A percentile compares a stretch with the other conserved stretches of the same genome.
Evolutionary conservation across 2,329 filamentous ascomycete species (phyloP).

Genomic region (Colletotrichum eremochloae): DNA sequence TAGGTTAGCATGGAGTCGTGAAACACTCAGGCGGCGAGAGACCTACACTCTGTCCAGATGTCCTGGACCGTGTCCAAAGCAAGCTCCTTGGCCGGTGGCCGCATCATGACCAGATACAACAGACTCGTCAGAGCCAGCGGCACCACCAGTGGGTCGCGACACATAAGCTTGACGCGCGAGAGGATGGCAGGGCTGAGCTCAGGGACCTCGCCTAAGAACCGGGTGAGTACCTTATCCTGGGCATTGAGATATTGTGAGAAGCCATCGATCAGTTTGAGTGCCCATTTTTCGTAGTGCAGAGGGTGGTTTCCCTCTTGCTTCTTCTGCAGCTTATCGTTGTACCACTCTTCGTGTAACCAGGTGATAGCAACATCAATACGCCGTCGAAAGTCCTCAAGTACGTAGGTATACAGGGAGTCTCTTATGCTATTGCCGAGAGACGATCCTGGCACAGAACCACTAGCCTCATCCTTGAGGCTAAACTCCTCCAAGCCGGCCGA

Average conservation of each 20-base stretch:
- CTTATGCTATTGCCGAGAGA: slow-evolving; percentile 79
- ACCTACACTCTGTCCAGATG: slow-evolving; percentile 76
- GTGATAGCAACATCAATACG: slow-evolving; percentile 91
- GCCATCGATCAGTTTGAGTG: slow-evolving; percentile 85
- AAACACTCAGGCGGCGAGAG: background rate
- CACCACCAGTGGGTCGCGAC: slow-evolving; percentile 75
- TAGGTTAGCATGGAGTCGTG: slow-evolving; percentile 42
- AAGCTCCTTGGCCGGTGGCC: slow-evolving; percentile 72
- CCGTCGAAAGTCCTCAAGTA: slow-evolving; percentile 91
- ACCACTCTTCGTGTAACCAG: slow-evolving; percentile 99
- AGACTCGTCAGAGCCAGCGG: slow-evolving; percentile 74
- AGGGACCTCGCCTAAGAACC: slow-evolving; percentile 93
- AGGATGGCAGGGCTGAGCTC: slow-evolving; percentile 80
- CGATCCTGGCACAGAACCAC: slow-evolving; percentile 48
- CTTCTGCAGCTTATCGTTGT: slow-evolving; percentile 77
- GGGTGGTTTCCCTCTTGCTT: slow-evolving; percentile 62
- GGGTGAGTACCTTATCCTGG: slow-evolving; percentile 89
- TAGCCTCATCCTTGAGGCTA: slow-evolving; percentile 69
- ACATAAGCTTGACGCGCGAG: slow-evolving; percentile 76
- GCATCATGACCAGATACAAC: slow-evolving; percentile 76
- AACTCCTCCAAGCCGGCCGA: slow-evolving; percentile 76
- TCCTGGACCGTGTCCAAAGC: slow-evolving; percentile 76
- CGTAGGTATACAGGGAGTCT: slow-evolving; percentile 84
- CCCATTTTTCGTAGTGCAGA: slow-evolving; percentile 83
- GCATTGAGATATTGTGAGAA: slow-evolving; percentile 92